A percentile compares a stretch with the other conserved stretches of the same genome.
phyloP scores from a whole-genome alignment of 208 protist species.

The Leishmania tarentolae region DNA sequence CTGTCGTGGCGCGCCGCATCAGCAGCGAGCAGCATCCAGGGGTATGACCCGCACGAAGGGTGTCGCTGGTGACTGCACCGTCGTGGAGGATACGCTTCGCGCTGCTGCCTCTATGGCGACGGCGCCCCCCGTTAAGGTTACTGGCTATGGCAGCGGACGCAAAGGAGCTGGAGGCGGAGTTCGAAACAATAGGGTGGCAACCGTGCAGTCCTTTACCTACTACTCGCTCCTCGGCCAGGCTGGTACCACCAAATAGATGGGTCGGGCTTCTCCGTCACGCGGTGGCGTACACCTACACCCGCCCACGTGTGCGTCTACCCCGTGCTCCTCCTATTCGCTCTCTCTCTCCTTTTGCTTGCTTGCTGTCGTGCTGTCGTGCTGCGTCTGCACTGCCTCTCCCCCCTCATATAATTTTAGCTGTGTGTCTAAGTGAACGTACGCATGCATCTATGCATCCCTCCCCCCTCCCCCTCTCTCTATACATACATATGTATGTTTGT shows the following conservation, averaged over 20 bases:
- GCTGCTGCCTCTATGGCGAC: neutral
- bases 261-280: neutral
- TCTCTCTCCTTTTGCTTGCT: neutral
- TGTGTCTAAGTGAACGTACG: neutral
- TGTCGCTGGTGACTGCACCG: too few relatives aligned
- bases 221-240: conserved; percentile 3
- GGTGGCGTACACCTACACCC: neutral
- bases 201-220: conserved; percentile 11
- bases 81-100: too few relatives aligned
- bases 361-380: too few relatives aligned
- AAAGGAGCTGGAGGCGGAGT: neutral
- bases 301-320: neutral
- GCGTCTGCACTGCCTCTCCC: neutral
- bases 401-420: neutral
- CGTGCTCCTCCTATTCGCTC: neutral
- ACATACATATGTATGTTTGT: too few relatives aligned
- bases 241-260: conserved; percentile 19
- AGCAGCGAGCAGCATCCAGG: neutral
- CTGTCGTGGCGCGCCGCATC: neutral
- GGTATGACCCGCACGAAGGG: neutral
- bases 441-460: too few relatives aligned
- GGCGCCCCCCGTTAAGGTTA: neutral
- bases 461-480: too few relatives aligned
- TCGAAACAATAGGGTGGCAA: neutral
- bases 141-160: neutral